Conservation (phyloP, 257 asterid genomes). For the Jasminum sambac region DNA sequence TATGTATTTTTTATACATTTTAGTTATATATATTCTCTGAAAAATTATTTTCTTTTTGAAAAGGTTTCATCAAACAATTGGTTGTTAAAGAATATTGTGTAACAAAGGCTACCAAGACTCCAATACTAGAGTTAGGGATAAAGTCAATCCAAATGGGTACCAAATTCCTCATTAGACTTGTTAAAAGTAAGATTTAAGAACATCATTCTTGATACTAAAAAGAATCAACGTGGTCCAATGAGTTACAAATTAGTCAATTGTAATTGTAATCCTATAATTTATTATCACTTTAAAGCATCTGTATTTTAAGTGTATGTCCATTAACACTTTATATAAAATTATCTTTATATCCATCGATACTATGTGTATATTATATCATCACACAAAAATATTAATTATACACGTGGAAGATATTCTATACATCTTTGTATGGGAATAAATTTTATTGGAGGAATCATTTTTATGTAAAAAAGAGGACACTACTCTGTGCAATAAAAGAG, state of each 20-base stretch:
- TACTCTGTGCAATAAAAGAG: no score
- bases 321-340: neutral
- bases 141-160: constrained; percentile 2
- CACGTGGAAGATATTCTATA: no score
- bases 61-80: neutral
- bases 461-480: no score
- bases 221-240: neutral
- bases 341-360: no score
- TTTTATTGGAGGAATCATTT: no score
- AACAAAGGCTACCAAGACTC: neutral
- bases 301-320: neutral
- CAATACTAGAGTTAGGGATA: neutral
- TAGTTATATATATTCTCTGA: no score
- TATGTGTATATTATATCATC: no score
- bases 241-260: neutral
- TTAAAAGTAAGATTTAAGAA: neutral
- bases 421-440: no score
- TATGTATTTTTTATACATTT: no score
- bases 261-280: neutral
- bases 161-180: neutral
- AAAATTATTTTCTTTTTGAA: no score
- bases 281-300: neutral
- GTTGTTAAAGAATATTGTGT: neutral
- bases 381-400: no score
- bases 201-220: neutral